Evolutionary conservation across 1,284 basidiomycete species (phyloP).

Genomic region (Tilletia walkeri): DNA sequence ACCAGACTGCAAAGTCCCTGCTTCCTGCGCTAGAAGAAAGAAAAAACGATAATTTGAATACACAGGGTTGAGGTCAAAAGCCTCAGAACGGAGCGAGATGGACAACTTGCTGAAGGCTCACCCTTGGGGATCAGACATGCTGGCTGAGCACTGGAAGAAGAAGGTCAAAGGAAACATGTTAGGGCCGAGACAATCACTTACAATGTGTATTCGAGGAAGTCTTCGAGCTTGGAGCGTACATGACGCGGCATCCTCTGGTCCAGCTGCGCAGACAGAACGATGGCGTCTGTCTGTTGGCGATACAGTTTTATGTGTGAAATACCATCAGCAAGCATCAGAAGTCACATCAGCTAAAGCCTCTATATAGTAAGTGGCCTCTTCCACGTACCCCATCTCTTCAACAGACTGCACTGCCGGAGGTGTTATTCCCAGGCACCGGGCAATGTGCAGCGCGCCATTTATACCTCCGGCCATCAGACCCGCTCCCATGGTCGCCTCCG

Average conservation of each 20-base stretch:
- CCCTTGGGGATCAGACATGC: too few species aligned
- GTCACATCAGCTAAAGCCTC: background rate
- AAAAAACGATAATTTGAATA: too few species aligned
- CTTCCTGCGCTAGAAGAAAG: too few species aligned
- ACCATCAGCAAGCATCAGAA: background rate
- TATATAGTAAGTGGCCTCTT: background rate
- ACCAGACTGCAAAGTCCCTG: too few species aligned
- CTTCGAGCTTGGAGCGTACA: conserved; percentile 26
- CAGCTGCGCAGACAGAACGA: conserved; percentile 22
- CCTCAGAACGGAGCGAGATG: too few species aligned
- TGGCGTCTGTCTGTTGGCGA: background rate
- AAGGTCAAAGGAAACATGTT: too few species aligned
- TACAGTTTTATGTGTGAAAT: background rate
- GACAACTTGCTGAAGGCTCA: too few species aligned
- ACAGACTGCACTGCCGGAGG: conserved; percentile 18
- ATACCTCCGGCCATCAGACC: conserved; percentile 18
- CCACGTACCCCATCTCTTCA: conserved; percentile 18
- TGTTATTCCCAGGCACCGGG: conserved; percentile 23
- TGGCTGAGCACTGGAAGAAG: too few species aligned
- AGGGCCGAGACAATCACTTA: background rate
- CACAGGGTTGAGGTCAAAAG: too few species aligned
- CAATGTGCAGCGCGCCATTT: conserved; percentile 18
- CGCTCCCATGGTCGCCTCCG: conserved; percentile 36
- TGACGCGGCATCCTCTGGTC: conserved; percentile 16
- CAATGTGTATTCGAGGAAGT: conserved; percentile 27